These are phyloP conservation scores for Clitopilus hobsonii DNA, from an alignment of 768 basidiomycete species.

Conservation along the genomic window DNA sequence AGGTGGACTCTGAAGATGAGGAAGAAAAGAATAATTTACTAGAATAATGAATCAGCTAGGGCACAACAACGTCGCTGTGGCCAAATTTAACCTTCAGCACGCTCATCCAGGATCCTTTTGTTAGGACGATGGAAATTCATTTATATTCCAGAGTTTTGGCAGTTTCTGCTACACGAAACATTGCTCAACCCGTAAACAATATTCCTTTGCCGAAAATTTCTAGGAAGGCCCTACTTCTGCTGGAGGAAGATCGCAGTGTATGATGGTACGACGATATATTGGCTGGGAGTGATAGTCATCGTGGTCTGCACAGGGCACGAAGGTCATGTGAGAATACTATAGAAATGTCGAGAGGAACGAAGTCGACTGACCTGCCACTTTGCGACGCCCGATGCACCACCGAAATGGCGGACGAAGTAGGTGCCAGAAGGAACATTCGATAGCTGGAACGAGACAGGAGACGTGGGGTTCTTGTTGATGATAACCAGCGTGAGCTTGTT, in stretches of 20 bases:
- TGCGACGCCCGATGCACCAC: slow-evolving; percentile 47
- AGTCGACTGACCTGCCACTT: slow-evolving; percentile 46
- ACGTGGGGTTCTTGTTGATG: slow-evolving; percentile 45
- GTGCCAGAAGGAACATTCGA: slow-evolving; percentile 39
- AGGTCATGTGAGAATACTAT: not conserved
- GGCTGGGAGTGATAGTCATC: slow-evolving; percentile 22
- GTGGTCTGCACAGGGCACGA: slow-evolving; percentile 18
- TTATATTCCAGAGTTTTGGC: no score
- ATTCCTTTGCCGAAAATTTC: no score
- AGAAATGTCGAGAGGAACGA: not conserved
- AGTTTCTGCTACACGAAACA: no score
- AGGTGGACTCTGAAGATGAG: no score
- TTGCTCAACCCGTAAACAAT: no score
- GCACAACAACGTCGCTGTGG: no score
- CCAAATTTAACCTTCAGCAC: no score
- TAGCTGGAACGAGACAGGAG: slow-evolving; percentile 34
- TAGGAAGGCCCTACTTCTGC: slow-evolving; percentile 12
- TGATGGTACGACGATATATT: slow-evolving; percentile 28
- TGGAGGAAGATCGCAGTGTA: slow-evolving; percentile 26
- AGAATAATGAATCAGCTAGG: no score
- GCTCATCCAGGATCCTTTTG: no score
- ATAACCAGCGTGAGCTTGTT: slow-evolving; percentile 40
- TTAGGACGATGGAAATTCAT: no score
- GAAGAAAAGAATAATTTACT: no score
- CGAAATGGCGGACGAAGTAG: slow-evolving; percentile 53